phyloP scores from a whole-genome alignment of 2,329 filamentous ascomycete species.

The Penicillium italicum region DNA sequence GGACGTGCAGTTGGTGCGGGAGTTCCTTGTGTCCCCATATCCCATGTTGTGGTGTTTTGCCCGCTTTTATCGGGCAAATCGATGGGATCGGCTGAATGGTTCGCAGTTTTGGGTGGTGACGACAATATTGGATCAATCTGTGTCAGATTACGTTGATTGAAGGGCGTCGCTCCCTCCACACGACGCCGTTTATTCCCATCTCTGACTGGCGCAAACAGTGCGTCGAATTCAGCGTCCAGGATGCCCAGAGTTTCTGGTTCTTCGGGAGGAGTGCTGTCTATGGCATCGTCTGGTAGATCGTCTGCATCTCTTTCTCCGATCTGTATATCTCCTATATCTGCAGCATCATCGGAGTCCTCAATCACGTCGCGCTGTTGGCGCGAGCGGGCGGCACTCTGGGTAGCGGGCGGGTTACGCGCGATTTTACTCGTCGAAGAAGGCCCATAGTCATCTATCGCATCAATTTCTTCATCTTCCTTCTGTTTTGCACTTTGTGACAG shows the following conservation, averaged over 20 bases:
- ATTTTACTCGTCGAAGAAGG: constrained; percentile 14
- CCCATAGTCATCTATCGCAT: constrained; percentile 23
- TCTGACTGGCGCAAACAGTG: constrained; percentile 28
- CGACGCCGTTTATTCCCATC: constrained; percentile 34
- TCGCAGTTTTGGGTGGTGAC: constrained; percentile 17
- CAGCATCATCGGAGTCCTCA: constrained; percentile 26
- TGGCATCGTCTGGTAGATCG: constrained; percentile 9
- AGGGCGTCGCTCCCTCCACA: constrained; percentile 10
- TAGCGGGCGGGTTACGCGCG: constrained; percentile 4
- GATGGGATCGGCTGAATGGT: neutral
- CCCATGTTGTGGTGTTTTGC: constrained; percentile 2
- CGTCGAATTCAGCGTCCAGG: constrained; percentile 29
- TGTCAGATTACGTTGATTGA: neutral
- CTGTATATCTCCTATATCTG: constrained; percentile 2
- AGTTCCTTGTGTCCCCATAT: constrained; percentile 7
- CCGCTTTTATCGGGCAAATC: constrained; percentile 9
- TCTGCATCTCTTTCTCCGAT: neutral
- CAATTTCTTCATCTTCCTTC: constrained; percentile 5
- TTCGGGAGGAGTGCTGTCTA: constrained; percentile 18
- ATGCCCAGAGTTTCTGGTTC: constrained; percentile 5
- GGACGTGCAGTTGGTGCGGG: constrained; percentile 6
- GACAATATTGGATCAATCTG: constrained; percentile 18
- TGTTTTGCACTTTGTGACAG: constrained; percentile 25
- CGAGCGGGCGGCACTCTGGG: neutral
- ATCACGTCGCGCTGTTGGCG: constrained; percentile 25